These are phyloP conservation scores for Primulina huaijiensis DNA, from an alignment of 257 asterid species.

Conservation along the genomic window DNA sequence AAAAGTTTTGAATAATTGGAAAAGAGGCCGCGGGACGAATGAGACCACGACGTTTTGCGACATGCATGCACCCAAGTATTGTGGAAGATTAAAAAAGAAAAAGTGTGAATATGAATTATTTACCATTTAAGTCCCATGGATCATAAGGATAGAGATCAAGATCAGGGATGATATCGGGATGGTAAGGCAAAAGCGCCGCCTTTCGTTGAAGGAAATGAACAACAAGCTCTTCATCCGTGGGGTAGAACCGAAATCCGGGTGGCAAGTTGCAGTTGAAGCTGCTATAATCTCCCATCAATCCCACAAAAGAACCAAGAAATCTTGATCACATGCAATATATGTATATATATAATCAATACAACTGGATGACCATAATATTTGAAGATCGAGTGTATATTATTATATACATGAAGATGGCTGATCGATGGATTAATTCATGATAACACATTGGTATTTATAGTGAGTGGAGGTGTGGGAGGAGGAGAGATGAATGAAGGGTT, in stretches of 20 bases:
- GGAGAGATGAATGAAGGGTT: conserved; percentile 24
- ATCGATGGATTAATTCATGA: neutral
- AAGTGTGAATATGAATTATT: neutral
- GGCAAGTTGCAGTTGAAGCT: conserved; percentile 57
- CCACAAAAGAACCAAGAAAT: neutral
- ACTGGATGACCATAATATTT: too few relatives aligned
- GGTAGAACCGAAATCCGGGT: conserved; percentile 88
- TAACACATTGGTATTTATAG: conserved; percentile 46
- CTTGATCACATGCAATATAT: neutral
- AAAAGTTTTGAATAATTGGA: too few relatives aligned
- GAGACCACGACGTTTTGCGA: too few relatives aligned
- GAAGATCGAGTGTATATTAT: too few relatives aligned
- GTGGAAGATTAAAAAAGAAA: neutral
- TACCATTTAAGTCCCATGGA: conserved; percentile 96
- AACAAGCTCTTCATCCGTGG: conserved; percentile 88
- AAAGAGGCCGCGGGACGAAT: too few relatives aligned
- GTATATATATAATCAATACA: too few relatives aligned
- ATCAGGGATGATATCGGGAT: conserved; percentile 94
- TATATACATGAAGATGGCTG: conserved; percentile 2
- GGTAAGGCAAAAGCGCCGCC: conserved; percentile 75
- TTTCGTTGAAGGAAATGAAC: conserved; percentile 96
- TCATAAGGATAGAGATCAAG: conserved; percentile 87
- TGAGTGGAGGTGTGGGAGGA: conserved; percentile 12
- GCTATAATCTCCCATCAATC: conserved; percentile 50
- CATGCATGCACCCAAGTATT: neutral